Base-by-base conservation (phyloP, 1,284 basidiomycete species). In the Apiotrichum veenhuisii region DNA sequence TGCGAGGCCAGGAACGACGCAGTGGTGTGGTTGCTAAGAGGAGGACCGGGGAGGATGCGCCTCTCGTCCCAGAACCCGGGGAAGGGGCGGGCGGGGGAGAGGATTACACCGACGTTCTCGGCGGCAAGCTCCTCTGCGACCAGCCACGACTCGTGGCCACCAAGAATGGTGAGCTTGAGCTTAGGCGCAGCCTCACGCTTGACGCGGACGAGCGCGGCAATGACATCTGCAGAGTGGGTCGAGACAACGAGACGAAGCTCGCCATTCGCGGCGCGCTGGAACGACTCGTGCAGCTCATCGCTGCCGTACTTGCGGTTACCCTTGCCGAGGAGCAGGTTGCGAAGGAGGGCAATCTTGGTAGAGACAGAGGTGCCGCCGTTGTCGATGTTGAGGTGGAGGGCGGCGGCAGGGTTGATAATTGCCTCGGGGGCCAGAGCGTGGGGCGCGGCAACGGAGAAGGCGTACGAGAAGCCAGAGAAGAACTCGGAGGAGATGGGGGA, bases 11-110 rank as follows among this genome's bases (percentile, higher is more conserved):
- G 80, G 49, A 80, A 80, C 10, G 81, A 77, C n/a, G 89, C 78
- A 2, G 85, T 82, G 36, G 83, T 88, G 43, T 87, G 80, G 50
- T 81, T 77, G 14, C 84, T 83, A 10, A 93, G 71, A 1, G 90
- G 91, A 0, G 87, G 88, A 0, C 90, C 91, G 30, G 86, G 80
- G 20, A 89, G 74, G 52, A 84, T 86, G 67, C 88, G 80, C 25
- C 84, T 79, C 62, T 81, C 75, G 66, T 89, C 86, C 87, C 88
- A 93, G 2, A 79, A 79, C 26, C 70, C 68, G 2, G 87, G 85
- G 78, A 83, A 87, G 9, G 86, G 82, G 58, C 81, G 80, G 1
- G 83, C 72, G 64, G 83, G 73, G 61, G 83, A 64, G 78, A 93
- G 75, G 56, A 95, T 84, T 27, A 93, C 88, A 17, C 86, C 86